These are phyloP conservation scores for Nyctanthes arbortristis DNA, from an alignment of 257 asterid genomes.

Conservation along the genomic window DNA sequence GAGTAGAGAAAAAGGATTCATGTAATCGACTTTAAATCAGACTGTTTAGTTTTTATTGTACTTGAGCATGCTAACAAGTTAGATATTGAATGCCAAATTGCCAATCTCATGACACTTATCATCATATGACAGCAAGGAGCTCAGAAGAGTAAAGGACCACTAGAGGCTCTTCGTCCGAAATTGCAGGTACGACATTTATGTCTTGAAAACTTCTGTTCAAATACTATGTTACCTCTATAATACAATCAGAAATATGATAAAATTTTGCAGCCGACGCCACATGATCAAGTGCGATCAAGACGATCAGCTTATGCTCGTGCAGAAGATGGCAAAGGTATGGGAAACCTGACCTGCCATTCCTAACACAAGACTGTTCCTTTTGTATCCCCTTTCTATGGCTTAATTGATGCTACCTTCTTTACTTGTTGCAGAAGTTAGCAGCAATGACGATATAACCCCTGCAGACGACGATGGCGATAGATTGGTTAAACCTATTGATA, in stretches of 20 bases:
- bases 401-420: not conserved
- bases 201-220: no score
- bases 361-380: not conserved
- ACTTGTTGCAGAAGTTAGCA: constrained; percentile 24
- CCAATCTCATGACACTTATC: not conserved
- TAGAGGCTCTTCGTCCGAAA: constrained; percentile 80
- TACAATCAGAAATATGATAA: not conserved
- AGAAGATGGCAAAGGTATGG: constrained; percentile 51
- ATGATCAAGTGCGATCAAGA: constrained; percentile 61
- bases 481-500: constrained; percentile 18
- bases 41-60: not conserved
- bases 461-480: constrained; percentile 19
- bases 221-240: not conserved
- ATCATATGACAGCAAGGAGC: constrained; percentile 44
- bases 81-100: not conserved
- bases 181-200: constrained; percentile 80
- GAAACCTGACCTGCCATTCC: not conserved
- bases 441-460: constrained; percentile 13
- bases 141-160: constrained; percentile 73
- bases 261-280: constrained; percentile 63
- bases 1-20: not conserved
- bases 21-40: not conserved
- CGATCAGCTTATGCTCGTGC: constrained; percentile 56
- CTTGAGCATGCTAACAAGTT: not conserved
- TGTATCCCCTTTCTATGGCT: not conserved